Percentiles rank a stretch among this genome's conserved stretches.
Conservation (phyloP, 2,329 filamentous ascomycete species). For the Ceratocystis huliohia region DNA sequence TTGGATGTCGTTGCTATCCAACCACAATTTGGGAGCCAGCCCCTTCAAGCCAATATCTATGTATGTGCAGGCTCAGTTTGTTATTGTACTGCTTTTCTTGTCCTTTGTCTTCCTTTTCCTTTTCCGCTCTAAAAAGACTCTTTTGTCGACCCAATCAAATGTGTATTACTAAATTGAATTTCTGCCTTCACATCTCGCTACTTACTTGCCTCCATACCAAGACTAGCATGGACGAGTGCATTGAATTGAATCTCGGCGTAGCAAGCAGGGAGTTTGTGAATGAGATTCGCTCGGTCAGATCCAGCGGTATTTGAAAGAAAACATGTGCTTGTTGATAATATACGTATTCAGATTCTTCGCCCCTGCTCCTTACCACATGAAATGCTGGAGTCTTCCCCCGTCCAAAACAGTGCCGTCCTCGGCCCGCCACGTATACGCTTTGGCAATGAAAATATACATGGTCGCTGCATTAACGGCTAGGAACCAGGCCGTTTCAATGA, state of each 20-base stretch:
- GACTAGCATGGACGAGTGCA: too few relatives aligned
- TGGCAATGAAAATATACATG: slow-evolving; percentile 57
- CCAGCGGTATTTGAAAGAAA: too few relatives aligned
- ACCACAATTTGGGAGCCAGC: background rate
- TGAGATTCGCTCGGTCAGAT: too few relatives aligned
- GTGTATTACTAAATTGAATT: background rate
- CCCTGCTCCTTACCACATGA: slow-evolving; percentile 55
- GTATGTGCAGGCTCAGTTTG: slow-evolving; percentile 12
- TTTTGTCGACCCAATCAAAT: background rate
- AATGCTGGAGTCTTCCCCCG: slow-evolving; percentile 52
- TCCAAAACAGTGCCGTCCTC: slow-evolving; percentile 42
- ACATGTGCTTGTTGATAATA: too few relatives aligned
- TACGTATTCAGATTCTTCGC: background rate
- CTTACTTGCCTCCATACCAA: too few relatives aligned
- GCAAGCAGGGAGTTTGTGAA: too few relatives aligned
- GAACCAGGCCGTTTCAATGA: slow-evolving; percentile 57
- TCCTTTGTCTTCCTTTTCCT: background rate
- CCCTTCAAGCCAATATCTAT: background rate
- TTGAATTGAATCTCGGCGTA: too few relatives aligned
- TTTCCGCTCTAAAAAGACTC: background rate
- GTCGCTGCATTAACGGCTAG: slow-evolving; percentile 50
- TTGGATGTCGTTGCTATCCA: slow-evolving; percentile 5
- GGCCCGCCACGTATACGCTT: slow-evolving; percentile 53
- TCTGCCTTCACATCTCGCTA: too few relatives aligned
- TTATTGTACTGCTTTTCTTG: background rate